Percentiles rank a stretch among this genome's conserved stretches.
These are phyloP conservation scores for Biscogniauxia marginata DNA, from an alignment of 2,329 filamentous ascomycete genomes.

Conservation along the genomic window DNA sequence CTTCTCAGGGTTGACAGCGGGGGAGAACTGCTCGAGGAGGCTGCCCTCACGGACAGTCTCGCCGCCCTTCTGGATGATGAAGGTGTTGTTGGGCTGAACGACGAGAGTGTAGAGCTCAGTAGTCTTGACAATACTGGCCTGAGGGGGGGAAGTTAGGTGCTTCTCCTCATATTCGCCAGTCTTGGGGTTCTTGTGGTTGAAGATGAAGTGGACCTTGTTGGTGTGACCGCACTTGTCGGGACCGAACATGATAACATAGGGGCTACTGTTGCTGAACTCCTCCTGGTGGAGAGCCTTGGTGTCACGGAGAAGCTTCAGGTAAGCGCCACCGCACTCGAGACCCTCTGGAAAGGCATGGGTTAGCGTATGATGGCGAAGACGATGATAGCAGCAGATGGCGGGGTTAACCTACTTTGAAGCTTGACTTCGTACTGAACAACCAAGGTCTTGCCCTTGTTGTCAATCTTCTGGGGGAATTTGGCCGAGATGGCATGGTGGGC, in stretches of 20 bases:
- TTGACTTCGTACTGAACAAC: conserved; percentile 99
- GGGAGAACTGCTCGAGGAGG: conserved; percentile 90
- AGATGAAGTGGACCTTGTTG: conserved; percentile 99
- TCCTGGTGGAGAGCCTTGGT: conserved; percentile 96
- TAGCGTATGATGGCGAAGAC: too few relatives aligned
- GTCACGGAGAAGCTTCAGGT: conserved; percentile 97
- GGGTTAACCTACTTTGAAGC: conserved; percentile 78
- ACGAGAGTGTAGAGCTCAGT: conserved; percentile 95
- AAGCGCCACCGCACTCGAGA: conserved; percentile 96
- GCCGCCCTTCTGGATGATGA: conserved; percentile 87
- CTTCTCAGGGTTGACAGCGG: conserved; percentile 87
- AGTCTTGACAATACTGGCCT: conserved; percentile 86
- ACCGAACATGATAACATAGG: conserved; percentile 99
- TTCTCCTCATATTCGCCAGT: conserved; percentile 99
- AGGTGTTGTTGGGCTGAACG: conserved; percentile 95
- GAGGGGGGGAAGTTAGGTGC: conserved; percentile 82
- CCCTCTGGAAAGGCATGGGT: conserved; percentile 59
- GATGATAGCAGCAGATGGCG: neutral
- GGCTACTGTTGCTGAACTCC: conserved; percentile 95
- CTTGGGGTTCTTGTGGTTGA: conserved; percentile 99
- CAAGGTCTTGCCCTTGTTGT: conserved; percentile 95
- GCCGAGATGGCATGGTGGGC: conserved; percentile 99
- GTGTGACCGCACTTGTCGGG: conserved; percentile 98
- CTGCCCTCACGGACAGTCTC: conserved; percentile 84
- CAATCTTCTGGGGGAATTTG: conserved; percentile 94